These are phyloP conservation scores for Biscutella laevigata DNA, from an alignment of 441 rosid genomes.

Conservation along the genomic window DNA sequence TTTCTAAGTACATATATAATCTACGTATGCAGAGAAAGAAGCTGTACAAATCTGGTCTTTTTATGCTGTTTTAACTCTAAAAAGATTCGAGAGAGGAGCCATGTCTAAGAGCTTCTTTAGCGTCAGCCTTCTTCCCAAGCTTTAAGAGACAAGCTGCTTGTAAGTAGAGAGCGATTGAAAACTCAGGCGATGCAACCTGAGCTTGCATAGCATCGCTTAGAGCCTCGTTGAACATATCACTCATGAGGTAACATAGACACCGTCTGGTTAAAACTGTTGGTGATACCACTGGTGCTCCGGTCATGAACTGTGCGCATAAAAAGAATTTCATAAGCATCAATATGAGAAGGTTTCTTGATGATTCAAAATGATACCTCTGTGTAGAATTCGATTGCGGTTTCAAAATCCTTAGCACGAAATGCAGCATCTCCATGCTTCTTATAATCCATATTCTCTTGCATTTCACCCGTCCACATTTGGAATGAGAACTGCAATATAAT, in stretches of 20 bases:
- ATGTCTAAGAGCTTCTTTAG: slow-evolving; percentile 76
- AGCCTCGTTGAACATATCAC: slow-evolving; percentile 48
- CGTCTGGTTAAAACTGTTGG: slow-evolving; percentile 61
- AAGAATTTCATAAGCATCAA: not conserved
- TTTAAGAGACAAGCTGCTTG: slow-evolving; percentile 66
- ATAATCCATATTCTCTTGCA: slow-evolving; percentile 73
- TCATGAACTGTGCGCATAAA: slow-evolving; percentile 38
- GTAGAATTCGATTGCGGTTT: slow-evolving; percentile 69
- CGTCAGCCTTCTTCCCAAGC: slow-evolving; percentile 87
- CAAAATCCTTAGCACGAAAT: slow-evolving; percentile 67
- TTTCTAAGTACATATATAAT: slow-evolving; percentile 9
- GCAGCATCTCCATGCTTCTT: slow-evolving; percentile 83
- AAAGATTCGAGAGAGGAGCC: slow-evolving; percentile 65
- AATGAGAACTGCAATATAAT: slow-evolving; percentile 59
- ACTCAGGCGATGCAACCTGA: slow-evolving; percentile 51
- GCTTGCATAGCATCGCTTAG: slow-evolving; percentile 66
- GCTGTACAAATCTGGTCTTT: slow-evolving; percentile 20
- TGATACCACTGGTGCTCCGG: slow-evolving; percentile 59
- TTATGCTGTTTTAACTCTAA: slow-evolving; percentile 29
- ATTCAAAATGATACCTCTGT: slow-evolving; percentile 44
- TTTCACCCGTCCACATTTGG: slow-evolving; percentile 84
- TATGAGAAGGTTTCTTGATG: not conserved
- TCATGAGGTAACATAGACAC: slow-evolving; percentile 57
- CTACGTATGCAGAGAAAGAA: slow-evolving; percentile 11
- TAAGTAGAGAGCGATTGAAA: slow-evolving; percentile 51